Conservation (phyloP, 805 yeast species). For the Torulaspora quercuum region DNA sequence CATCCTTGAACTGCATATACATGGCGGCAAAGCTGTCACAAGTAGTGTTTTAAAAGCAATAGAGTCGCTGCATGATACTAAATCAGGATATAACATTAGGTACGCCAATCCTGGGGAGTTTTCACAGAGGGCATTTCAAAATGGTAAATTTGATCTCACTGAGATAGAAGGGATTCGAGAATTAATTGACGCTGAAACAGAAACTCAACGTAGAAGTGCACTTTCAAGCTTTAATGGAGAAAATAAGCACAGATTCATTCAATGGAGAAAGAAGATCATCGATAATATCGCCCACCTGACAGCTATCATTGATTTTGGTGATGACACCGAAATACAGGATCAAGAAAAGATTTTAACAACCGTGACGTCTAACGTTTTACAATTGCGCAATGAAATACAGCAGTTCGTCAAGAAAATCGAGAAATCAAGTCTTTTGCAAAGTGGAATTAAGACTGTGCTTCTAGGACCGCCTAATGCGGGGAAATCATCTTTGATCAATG, state of each 20-base stretch:
- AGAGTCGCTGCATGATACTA: conserved; percentile 46
- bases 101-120: conserved; percentile 95
- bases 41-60: conserved; percentile 65
- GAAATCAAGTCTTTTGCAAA: conserved; percentile 58
- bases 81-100: conserved; percentile 46
- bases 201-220: conserved; percentile 75
- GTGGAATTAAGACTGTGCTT: conserved; percentile 70
- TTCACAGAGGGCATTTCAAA: conserved; percentile 78
- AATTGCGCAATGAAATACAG: conserved; percentile 45
- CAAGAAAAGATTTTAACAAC: conserved; percentile 48
- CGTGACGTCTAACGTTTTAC: conserved; percentile 45
- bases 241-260: conserved; percentile 49
- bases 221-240: conserved; percentile 69
- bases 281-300: conserved; percentile 70
- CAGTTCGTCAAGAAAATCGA: conserved; percentile 44
- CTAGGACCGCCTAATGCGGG: conserved; percentile 97
- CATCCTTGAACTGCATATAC: conserved; percentile 80
- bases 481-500: conserved; percentile 79
- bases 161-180: conserved; percentile 88
- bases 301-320: conserved; percentile 92
- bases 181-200: conserved; percentile 91
- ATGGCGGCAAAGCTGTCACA: conserved; percentile 89
- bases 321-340: conserved; percentile 81
- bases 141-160: conserved; percentile 79
- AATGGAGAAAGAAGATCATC: conserved; percentile 68